These are phyloP conservation scores for Globisporangium radiosum DNA, from an alignment of 352 stramenopile genomes.

Conservation along the genomic window DNA sequence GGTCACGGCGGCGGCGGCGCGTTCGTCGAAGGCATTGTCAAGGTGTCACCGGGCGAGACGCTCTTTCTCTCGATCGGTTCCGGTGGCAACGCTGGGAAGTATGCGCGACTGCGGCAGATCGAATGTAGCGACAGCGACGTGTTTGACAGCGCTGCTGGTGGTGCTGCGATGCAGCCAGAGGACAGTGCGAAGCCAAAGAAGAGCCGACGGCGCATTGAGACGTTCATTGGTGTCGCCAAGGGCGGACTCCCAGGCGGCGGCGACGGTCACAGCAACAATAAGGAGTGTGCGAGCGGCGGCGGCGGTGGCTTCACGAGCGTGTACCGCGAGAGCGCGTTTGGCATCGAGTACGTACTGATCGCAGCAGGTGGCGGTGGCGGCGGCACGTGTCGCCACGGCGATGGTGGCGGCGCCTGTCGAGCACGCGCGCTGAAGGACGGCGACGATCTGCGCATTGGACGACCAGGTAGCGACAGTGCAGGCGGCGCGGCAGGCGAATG, in stretches of 20 bases:
- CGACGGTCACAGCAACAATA: constrained; percentile 57
- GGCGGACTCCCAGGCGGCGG: constrained; percentile 53
- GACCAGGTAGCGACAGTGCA: constrained; percentile 24
- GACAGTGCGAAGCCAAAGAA: constrained; percentile 11
- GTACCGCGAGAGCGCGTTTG: constrained; percentile 52
- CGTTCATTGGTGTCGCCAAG: constrained; percentile 30
- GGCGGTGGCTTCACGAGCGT: constrained; percentile 69
- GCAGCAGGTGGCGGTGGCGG: constrained; percentile 56
- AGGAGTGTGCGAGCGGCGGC: constrained; percentile 55
- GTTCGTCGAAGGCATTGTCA: constrained; percentile 54
- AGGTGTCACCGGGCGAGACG: constrained; percentile 61
- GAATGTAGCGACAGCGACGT: constrained; percentile 17
- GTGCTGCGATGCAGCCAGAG: not conserved
- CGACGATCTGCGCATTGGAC: constrained; percentile 47
- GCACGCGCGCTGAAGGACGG: constrained; percentile 21
- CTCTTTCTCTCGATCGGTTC: constrained; percentile 53
- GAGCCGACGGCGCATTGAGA: constrained; percentile 25
- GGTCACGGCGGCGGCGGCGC: constrained; percentile 59
- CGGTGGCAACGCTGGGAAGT: constrained; percentile 34
- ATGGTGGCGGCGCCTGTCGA: constrained; percentile 29
- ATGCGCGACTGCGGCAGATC: constrained; percentile 33
- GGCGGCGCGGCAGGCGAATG: constrained; percentile 47
- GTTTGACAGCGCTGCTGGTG: constrained; percentile 8
- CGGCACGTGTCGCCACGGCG: constrained; percentile 57
- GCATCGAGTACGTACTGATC: constrained; percentile 64